Conservation (phyloP, 371 early-diverging fungal species). For the Haplosporangium sp. region DNA sequence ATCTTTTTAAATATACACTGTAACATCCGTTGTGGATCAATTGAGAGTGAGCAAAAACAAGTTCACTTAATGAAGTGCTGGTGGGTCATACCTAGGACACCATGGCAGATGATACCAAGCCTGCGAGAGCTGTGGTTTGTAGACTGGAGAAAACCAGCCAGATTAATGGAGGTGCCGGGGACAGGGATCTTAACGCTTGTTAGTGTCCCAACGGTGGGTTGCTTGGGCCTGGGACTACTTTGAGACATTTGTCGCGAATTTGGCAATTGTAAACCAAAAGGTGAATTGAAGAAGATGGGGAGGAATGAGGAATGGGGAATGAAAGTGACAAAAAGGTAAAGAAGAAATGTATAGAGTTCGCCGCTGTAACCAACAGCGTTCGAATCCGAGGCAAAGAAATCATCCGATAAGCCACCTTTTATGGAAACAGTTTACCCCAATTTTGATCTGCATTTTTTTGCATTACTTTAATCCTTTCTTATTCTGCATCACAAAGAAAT, state of each 20-base stretch:
- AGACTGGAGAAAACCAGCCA: conserved; percentile 49
- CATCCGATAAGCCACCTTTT: conserved; percentile 10
- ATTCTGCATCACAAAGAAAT: conserved; percentile 10
- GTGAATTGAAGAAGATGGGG: not conserved
- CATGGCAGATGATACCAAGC: conserved; percentile 56
- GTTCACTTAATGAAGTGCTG: not conserved
- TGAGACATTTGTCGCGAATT: conserved; percentile 1
- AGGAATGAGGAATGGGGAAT: conserved; percentile 1
- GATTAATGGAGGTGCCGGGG: conserved; percentile 29
- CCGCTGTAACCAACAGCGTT: conserved; percentile 13
- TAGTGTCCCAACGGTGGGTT: conserved; percentile 30
- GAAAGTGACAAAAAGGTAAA: not conserved
- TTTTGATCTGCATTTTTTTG: not conserved
- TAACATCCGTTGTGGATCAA: not conserved
- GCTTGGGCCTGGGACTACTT: not conserved
- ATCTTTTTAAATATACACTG: too few relatives aligned
- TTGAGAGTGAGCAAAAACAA: not conserved
- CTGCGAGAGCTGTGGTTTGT: conserved; percentile 43
- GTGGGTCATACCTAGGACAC: conserved; percentile 37
- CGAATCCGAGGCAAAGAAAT: conserved; percentile 10
- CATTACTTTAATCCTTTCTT: not conserved
- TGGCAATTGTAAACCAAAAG: not conserved
- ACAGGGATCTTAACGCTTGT: conserved; percentile 27
- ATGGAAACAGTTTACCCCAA: not conserved
- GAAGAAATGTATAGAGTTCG: not conserved